A percentile compares a stretch with the other conserved stretches of the same genome.
phyloP scores from a whole-genome alignment of 768 basidiomycete species.

The Xerocomus brunneocitrinus region DNA sequence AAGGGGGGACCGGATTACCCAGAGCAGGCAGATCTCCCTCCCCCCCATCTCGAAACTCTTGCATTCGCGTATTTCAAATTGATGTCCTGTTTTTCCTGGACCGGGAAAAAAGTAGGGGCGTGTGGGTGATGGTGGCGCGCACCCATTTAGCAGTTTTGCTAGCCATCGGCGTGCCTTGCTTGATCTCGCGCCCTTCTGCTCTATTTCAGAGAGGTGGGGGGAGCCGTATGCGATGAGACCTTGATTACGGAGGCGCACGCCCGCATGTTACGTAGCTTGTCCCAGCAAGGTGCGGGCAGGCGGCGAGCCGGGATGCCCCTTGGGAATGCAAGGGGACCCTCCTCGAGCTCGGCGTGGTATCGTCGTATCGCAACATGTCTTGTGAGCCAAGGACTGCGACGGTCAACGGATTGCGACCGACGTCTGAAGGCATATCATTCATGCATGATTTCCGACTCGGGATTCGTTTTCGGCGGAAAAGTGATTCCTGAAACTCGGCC shows the following conservation, averaged over 20 bases:
- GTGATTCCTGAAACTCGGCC: not conserved
- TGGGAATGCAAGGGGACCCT: not conserved
- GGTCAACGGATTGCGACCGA: not conserved
- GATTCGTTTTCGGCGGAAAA: not conserved
- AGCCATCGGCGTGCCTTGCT: not conserved
- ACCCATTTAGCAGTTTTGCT: not conserved
- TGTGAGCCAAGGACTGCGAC: not conserved
- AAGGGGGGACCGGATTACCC: not conserved
- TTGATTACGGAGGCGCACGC: not conserved
- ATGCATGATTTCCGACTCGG: not conserved
- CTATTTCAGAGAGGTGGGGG: not conserved
- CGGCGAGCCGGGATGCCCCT: not conserved
- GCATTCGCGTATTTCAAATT: constrained; percentile 2
- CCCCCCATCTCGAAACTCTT: constrained; percentile 3
- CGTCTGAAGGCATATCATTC: not conserved
- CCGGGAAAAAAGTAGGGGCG: not conserved
- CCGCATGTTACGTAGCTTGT: not conserved
- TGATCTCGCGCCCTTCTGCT: not conserved
- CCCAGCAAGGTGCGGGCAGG: not conserved
- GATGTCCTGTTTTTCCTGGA: not conserved
- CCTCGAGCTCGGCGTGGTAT: not conserved
- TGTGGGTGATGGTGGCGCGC: not conserved
- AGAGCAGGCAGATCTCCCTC: not conserved
- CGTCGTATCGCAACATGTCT: not conserved
- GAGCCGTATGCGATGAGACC: not conserved